Conservation (phyloP, 2,329 filamentous ascomycete species). For the Sporothrix pallida region DNA sequence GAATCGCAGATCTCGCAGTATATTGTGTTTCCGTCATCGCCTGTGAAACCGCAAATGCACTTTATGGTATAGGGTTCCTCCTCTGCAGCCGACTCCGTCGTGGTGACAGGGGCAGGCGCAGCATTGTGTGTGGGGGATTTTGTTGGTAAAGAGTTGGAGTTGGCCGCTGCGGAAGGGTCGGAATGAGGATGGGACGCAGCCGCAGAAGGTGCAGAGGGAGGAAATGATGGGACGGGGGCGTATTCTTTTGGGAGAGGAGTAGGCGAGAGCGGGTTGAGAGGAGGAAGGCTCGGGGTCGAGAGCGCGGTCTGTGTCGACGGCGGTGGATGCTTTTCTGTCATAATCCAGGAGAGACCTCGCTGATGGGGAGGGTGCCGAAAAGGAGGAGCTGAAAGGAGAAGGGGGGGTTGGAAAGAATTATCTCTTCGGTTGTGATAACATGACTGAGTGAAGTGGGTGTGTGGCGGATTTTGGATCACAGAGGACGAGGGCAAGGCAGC, state of each 20-base stretch:
- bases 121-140: constrained; percentile 42
- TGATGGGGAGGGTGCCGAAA: constrained; percentile 46
- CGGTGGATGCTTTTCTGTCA: constrained; percentile 64
- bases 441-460: constrained; percentile 59
- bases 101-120: constrained; percentile 49
- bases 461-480: not conserved
- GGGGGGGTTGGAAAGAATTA: constrained; percentile 27
- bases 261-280: constrained; percentile 44
- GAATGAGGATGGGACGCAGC: not conserved
- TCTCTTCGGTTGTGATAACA: constrained; percentile 52
- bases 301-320: constrained; percentile 62
- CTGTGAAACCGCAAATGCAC: constrained; percentile 91
- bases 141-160: not conserved
- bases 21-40: constrained; percentile 97
- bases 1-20: constrained; percentile 95
- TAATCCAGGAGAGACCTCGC: constrained; percentile 61
- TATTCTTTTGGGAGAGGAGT: constrained; percentile 13
- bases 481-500: constrained; percentile 14
- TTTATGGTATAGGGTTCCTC: constrained; percentile 94
- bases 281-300: constrained; percentile 58
- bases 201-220: constrained; percentile 15
- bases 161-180: not conserved
- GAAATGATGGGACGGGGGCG: constrained; percentile 8
- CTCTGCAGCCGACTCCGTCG: constrained; percentile 63
- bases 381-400: constrained; percentile 26